These are phyloP conservation scores for Rhynchospora breviuscula DNA, from an alignment of 176 grass and related monocot species.

Conservation along the genomic window DNA sequence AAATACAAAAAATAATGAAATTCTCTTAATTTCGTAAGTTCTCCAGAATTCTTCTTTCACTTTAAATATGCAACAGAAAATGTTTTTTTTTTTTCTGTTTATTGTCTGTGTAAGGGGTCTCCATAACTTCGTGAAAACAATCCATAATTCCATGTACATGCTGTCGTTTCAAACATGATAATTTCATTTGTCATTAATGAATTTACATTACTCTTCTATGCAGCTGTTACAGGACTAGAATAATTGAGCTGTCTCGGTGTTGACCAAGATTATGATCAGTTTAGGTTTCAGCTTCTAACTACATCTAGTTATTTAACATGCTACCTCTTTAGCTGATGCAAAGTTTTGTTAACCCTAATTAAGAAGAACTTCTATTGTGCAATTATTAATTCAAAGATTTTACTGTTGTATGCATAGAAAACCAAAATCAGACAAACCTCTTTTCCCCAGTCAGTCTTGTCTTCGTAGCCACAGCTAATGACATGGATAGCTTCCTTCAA, in stretches of 20 bases:
- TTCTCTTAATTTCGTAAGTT: not conserved
- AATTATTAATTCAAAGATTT: conserved; percentile 4
- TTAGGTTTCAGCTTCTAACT: not conserved
- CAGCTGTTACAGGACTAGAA: not conserved
- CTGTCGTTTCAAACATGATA: not conserved
- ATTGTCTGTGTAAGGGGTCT: not conserved
- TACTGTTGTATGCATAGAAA: not conserved
- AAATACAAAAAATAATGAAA: not conserved
- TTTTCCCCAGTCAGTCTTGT: conserved; percentile 31
- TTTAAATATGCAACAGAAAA: not conserved
- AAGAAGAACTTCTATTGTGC: not conserved
- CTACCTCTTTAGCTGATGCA: not conserved
- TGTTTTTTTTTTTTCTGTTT: no score
- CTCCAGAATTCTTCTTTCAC: not conserved
- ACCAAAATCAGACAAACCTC: conserved; percentile 4
- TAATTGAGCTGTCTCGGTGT: not conserved
- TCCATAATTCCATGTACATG: not conserved
- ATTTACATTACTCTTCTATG: not conserved
- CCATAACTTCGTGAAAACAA: not conserved
- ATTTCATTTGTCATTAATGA: not conserved
- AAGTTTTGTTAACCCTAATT: not conserved
- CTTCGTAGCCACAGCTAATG: conserved; percentile 22
- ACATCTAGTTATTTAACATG: not conserved
- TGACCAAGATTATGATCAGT: not conserved
- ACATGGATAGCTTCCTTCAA: conserved; percentile 29